Evolutionary conservation across 2,329 filamentous ascomycete species (phyloP).

Genomic region (Apiospora pterosperma): DNA sequence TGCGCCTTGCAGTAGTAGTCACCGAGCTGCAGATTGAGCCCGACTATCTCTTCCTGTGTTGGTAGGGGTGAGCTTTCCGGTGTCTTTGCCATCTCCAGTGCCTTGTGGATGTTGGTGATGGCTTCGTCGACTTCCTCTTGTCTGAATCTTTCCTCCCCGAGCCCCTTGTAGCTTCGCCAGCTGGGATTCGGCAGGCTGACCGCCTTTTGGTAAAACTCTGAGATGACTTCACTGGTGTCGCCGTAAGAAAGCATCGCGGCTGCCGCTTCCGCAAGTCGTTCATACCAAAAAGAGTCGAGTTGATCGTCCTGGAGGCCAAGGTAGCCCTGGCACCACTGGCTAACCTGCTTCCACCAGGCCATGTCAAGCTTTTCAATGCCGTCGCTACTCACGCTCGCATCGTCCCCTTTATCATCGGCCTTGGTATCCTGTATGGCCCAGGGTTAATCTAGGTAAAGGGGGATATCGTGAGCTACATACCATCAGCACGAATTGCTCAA

Average conservation of each 20-base stretch:
- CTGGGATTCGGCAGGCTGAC: constrained; percentile 8
- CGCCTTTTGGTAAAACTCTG: constrained; percentile 4
- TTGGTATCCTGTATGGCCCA: background rate
- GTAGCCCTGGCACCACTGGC: background rate
- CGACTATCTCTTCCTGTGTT: constrained; percentile 6
- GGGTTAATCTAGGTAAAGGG: background rate
- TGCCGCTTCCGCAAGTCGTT: background rate
- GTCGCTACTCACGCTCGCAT: background rate
- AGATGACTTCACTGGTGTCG: background rate
- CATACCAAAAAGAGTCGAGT: background rate
- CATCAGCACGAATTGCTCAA: background rate
- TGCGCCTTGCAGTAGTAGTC: constrained; percentile 8
- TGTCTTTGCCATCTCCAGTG: background rate
- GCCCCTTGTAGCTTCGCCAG: constrained; percentile 9
- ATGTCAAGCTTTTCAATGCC: background rate
- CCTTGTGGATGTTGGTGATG: background rate
- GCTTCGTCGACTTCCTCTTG: background rate
- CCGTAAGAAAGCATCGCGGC: background rate
- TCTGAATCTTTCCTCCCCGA: constrained; percentile 7
- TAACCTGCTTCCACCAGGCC: background rate
- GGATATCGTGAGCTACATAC: background rate
- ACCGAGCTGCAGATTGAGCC: constrained; percentile 9
- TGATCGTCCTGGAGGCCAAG: background rate
- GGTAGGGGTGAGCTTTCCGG: constrained; percentile 7
- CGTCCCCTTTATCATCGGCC: background rate